Conservation (phyloP, 768 basidiomycete genomes). For the Leucosporidium scottii region DNA sequence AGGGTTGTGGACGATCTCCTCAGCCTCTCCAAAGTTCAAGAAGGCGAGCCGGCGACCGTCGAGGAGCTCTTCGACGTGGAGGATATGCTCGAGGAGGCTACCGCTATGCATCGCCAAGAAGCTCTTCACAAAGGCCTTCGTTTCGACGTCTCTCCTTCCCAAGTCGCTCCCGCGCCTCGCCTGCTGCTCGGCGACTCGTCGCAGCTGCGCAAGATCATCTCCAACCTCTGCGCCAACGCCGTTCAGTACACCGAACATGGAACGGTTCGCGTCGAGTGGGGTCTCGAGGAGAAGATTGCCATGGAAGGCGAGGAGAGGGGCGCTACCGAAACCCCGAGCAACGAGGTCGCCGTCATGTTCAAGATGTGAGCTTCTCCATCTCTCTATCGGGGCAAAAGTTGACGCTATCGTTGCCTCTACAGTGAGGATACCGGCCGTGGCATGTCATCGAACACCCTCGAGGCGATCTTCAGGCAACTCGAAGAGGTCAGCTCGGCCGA, state of each 20-base stretch:
- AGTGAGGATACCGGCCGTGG: constrained; percentile 61
- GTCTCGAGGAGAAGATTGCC: constrained; percentile 37
- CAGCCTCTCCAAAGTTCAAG: too few relatives aligned
- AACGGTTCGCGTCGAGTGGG: constrained; percentile 56
- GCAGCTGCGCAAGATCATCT: constrained; percentile 65
- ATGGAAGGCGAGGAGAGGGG: too few relatives aligned
- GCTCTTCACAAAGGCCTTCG: constrained; percentile 55
- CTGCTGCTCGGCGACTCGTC: constrained; percentile 65
- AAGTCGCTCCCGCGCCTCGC: constrained; percentile 50
- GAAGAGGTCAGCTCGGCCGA: constrained; percentile 42
- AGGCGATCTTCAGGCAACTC: constrained; percentile 70
- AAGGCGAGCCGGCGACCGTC: constrained; percentile 39
- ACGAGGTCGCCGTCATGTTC: too few relatives aligned
- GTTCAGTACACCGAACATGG: constrained; percentile 65
- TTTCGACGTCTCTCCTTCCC: constrained; percentile 50
- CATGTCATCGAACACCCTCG: constrained; percentile 59
- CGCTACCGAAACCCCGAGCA: too few relatives aligned
- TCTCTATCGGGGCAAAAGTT: too few relatives aligned
- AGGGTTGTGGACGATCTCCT: constrained; percentile 79
- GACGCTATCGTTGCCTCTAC: too few relatives aligned
- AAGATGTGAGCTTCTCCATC: too few relatives aligned
- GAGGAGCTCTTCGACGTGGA: constrained; percentile 63
- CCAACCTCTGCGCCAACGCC: constrained; percentile 70
- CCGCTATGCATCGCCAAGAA: constrained; percentile 58
- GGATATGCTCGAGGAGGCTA: constrained; percentile 56